Evolutionary conservation across 2,329 filamentous ascomycete genomes (phyloP).

Genomic region (Fusarium staphyleae): DNA sequence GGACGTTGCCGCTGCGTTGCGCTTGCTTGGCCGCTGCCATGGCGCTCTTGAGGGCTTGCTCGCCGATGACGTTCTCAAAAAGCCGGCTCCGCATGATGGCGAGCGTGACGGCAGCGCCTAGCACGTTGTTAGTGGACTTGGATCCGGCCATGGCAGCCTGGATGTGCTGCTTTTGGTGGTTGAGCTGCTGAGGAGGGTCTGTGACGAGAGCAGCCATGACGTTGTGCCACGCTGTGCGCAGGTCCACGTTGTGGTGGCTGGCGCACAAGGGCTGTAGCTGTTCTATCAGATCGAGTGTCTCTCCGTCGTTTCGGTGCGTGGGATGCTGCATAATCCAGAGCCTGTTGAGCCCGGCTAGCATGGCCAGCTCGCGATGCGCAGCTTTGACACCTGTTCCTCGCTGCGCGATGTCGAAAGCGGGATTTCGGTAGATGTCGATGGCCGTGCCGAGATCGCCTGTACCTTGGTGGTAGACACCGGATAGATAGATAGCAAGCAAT

Average conservation of each 20-base stretch:
- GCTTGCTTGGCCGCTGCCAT: conserved; percentile 73
- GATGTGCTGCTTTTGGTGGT: conserved; percentile 80
- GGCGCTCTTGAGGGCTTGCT: conserved; percentile 79
- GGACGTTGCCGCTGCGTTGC: conserved; percentile 70
- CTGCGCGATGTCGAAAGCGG: conserved; percentile 58
- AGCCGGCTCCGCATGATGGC: conserved; percentile 85
- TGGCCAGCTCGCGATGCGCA: conserved; percentile 67
- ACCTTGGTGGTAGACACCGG: conserved; percentile 78
- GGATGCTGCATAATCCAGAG: conserved; percentile 76
- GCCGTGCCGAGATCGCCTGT: conserved; percentile 76
- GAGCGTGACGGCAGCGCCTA: conserved; percentile 82
- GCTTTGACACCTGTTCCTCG: conserved; percentile 52
- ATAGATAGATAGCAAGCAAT: conserved; percentile 72
- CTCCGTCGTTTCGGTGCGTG: conserved; percentile 61
- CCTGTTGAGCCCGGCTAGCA: conserved; percentile 72
- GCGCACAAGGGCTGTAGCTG: conserved; percentile 72
- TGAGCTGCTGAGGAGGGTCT: conserved; percentile 69
- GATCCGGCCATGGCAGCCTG: conserved; percentile 75
- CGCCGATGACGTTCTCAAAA: conserved; percentile 82
- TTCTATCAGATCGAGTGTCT: conserved; percentile 68
- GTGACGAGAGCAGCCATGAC: conserved; percentile 72
- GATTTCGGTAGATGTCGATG: conserved; percentile 68
- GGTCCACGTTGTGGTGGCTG: conserved; percentile 74
- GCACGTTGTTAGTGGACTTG: conserved; percentile 73
- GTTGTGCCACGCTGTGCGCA: conserved; percentile 79